These are phyloP conservation scores for Psilocybe tampanensis DNA, from an alignment of 768 basidiomycete species.

Conservation along the genomic window DNA sequence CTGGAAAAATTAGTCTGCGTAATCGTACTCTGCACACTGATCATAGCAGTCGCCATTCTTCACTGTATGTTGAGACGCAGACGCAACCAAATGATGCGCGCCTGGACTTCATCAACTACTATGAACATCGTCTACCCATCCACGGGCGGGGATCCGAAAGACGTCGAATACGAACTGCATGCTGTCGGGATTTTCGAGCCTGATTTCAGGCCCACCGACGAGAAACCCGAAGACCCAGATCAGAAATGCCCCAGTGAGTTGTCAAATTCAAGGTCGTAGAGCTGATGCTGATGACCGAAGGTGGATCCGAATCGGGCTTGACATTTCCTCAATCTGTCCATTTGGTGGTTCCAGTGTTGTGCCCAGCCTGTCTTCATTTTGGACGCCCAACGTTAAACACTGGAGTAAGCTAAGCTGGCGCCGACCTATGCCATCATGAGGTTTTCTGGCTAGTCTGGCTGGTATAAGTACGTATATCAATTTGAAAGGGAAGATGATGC, in stretches of 20 bases:
- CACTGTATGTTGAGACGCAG: slow-evolving; percentile 10
- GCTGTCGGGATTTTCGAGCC: slow-evolving; percentile 1
- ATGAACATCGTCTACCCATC: slow-evolving; percentile 2
- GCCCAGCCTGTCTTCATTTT: too few species aligned
- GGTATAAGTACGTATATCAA: too few species aligned
- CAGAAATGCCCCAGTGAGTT: not conserved
- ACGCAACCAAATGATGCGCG: slow-evolving; percentile 1
- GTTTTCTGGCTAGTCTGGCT: too few species aligned
- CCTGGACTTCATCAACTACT: slow-evolving; percentile 4
- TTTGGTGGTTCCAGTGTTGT: too few species aligned
- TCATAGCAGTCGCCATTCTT: slow-evolving; percentile 9
- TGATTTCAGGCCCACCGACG: not conserved
- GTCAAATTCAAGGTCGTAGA: not conserved
- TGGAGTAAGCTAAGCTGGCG: too few species aligned
- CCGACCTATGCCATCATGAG: too few species aligned
- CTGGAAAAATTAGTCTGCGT: slow-evolving; percentile 8
- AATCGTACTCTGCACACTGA: slow-evolving; percentile 9
- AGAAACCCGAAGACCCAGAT: not conserved
- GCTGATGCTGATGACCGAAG: too few species aligned
- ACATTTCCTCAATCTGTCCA: too few species aligned
- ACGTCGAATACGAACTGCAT: slow-evolving; percentile 2
- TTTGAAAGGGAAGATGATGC: too few species aligned
- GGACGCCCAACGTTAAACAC: too few species aligned
- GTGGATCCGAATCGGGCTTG: too few species aligned
- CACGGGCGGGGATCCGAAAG: not conserved